Evolutionary conservation across 2,329 filamentous ascomycete species (phyloP).

Genomic region (Bertia moriformis): DNA sequence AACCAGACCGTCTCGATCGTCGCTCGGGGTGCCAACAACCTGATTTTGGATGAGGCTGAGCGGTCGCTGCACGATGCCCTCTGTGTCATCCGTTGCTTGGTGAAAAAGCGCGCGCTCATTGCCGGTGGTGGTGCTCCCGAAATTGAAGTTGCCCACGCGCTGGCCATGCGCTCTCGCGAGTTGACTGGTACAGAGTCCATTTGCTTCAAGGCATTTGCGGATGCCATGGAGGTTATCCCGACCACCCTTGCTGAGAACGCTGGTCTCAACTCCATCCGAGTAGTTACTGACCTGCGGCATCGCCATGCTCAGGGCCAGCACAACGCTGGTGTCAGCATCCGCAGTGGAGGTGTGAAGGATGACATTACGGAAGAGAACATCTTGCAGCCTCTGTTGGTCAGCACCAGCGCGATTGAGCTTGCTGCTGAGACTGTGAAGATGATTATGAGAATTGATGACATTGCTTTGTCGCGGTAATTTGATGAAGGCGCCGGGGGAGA

Average conservation of each 20-base stretch:
- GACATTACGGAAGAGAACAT: conserved; percentile 97
- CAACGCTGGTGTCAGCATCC: conserved; percentile 95
- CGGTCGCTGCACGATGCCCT: conserved; percentile 92
- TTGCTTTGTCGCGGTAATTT: conserved; percentile 42
- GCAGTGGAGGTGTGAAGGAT: conserved; percentile 88
- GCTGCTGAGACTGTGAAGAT: conserved; percentile 98
- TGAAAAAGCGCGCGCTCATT: conserved; percentile 99
- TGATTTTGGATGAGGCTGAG: conserved; percentile 95
- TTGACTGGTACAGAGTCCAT: conserved; percentile 87
- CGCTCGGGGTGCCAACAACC: conserved; percentile 79
- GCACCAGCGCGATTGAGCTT: conserved; percentile 92
- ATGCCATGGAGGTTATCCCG: conserved; percentile 92
- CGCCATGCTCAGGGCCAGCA: conserved; percentile 88
- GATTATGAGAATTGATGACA: conserved; percentile 57
- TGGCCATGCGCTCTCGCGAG: conserved; percentile 68
- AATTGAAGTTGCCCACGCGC: conserved; percentile 82
- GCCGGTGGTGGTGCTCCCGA: conserved; percentile 92
- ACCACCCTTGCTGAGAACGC: conserved; percentile 96
- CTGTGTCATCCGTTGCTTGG: conserved; percentile 89
- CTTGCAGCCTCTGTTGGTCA: conserved; percentile 85
- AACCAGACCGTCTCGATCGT: conserved; percentile 89
- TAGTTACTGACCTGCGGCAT: conserved; percentile 88
- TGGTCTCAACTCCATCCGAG: conserved; percentile 94
- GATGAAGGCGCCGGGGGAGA: neutral
- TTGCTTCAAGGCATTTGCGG: conserved; percentile 98